Conservation (phyloP, 2,329 filamentous ascomycete species). For the Paracorniculantispora psalliotae region DNA sequence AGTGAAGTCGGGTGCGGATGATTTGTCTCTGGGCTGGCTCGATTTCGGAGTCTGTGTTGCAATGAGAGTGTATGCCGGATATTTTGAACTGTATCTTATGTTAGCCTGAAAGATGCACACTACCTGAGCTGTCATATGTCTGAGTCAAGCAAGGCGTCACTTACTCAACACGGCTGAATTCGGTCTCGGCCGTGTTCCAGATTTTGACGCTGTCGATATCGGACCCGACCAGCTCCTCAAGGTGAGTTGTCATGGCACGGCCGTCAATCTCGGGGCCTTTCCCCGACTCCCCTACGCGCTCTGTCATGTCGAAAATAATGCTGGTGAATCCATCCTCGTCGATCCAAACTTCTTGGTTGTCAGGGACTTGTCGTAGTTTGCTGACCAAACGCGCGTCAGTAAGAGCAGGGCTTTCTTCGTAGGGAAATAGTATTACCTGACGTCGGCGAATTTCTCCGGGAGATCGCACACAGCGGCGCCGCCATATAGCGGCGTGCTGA, state of each 20-base stretch:
- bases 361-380: conserved; percentile 68
- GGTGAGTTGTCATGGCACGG: conserved; percentile 62
- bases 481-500: conserved; percentile 61
- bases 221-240: conserved; percentile 63
- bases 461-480: conserved; percentile 67
- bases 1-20: conserved; percentile 56
- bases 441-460: conserved; percentile 63
- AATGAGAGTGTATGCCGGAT: conserved; percentile 64
- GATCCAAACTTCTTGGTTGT: conserved; percentile 91
- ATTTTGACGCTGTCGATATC: conserved; percentile 61
- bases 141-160: conserved; percentile 19
- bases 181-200: conserved; percentile 58
- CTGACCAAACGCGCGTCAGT: conserved; percentile 33
- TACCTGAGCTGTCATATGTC: background rate
- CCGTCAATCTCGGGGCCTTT: conserved; percentile 59
- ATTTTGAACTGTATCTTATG: conserved; percentile 34
- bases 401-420: background rate
- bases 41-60: conserved; percentile 53
- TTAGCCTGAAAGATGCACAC: background rate
- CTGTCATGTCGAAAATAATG: conserved; percentile 85
- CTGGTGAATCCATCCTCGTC: conserved; percentile 77
- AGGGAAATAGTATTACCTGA: conserved; percentile 50
- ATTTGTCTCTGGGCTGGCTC: conserved; percentile 28
- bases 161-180: conserved; percentile 52
- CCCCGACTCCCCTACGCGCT: conserved; percentile 61